Evolutionary conservation across 2,329 filamentous ascomycete genomes (phyloP).

Genomic region (Clarireedia homoeocarpa): DNA sequence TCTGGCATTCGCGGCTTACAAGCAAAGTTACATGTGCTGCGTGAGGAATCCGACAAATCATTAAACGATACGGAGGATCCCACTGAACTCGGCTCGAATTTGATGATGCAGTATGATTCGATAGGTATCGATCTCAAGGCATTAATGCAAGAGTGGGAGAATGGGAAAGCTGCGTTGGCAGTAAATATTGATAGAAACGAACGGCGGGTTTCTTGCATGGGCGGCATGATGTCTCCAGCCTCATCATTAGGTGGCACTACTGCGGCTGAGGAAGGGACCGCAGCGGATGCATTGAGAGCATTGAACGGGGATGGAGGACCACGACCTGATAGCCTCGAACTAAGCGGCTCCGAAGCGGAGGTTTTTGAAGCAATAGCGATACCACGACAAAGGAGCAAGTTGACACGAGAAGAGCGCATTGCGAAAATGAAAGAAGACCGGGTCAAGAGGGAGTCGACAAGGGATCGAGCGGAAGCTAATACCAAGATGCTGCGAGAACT

Average conservation of each 20-base stretch:
- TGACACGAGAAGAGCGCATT: conserved; percentile 83
- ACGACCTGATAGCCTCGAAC: conserved; percentile 40
- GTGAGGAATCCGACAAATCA: conserved; percentile 78
- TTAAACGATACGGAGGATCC: conserved; percentile 67
- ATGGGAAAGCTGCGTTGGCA: conserved; percentile 74
- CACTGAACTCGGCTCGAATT: conserved; percentile 65
- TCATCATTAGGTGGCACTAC: conserved; percentile 61
- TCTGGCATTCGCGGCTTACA: conserved; percentile 87
- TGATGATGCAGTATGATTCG: conserved; percentile 89
- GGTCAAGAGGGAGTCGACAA: conserved; percentile 60
- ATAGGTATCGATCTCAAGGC: conserved; percentile 81
- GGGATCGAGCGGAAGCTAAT: conserved; percentile 71
- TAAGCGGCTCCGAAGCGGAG: conserved; percentile 52
- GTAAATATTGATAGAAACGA: conserved; percentile 77
- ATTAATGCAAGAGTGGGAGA: conserved; percentile 78
- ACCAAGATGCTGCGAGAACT: conserved; percentile 88
- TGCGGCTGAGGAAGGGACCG: conserved; percentile 50
- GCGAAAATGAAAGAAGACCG: conserved; percentile 83
- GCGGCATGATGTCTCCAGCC: conserved; percentile 46
- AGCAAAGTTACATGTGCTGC: conserved; percentile 85
- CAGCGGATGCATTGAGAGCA: conserved; percentile 65
- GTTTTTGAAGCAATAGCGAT: conserved; percentile 89
- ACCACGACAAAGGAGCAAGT: conserved; percentile 57
- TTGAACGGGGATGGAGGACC: conserved; percentile 62
- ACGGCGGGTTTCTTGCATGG: conserved; percentile 57